Conservation (phyloP, 805 yeast species). For the Kodamaea restingae region DNA sequence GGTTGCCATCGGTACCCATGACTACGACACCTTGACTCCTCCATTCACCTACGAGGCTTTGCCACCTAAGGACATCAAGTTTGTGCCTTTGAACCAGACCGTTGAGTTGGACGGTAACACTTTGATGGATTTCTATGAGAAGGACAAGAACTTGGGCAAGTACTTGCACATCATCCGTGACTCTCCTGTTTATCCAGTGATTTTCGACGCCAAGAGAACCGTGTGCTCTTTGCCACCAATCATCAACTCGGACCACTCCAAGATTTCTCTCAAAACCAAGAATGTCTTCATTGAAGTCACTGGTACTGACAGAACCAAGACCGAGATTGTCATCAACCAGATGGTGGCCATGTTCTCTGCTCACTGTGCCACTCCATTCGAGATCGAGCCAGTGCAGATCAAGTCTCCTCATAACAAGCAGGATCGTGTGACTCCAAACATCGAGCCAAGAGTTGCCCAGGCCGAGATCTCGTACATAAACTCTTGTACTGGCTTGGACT, state of each 20-base stretch:
- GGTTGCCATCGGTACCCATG: constrained; percentile 99
- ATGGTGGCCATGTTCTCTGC: constrained; percentile 93
- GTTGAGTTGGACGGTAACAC: constrained; percentile 68
- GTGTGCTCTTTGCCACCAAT: constrained; percentile 96
- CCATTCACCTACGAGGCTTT: constrained; percentile 88
- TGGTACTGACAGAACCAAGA: constrained; percentile 92
- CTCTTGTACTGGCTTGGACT: constrained; percentile 83
- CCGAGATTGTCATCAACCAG: constrained; percentile 87
- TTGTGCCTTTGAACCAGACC: constrained; percentile 70
- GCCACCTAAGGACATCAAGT: constrained; percentile 70
- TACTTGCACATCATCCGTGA: constrained; percentile 84
- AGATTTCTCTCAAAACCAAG: constrained; percentile 77
- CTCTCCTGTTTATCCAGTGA: constrained; percentile 87
- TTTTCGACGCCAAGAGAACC: constrained; percentile 67
- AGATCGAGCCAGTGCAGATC: constrained; percentile 85
- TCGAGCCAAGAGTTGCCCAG: constrained; percentile 60
- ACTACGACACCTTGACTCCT: constrained; percentile 70
- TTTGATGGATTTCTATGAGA: constrained; percentile 84
- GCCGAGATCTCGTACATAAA: constrained; percentile 85
- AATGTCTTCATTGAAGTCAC: constrained; percentile 92
- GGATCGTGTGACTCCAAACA: constrained; percentile 71
- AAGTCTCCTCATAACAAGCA: constrained; percentile 76
- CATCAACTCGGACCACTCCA: constrained; percentile 88
- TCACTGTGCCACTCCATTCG: constrained; percentile 76
- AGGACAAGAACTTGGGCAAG: constrained; percentile 85